These are phyloP conservation scores for Stropharia rugosoannulata DNA, from an alignment of 768 basidiomycete species.

Conservation along the genomic window DNA sequence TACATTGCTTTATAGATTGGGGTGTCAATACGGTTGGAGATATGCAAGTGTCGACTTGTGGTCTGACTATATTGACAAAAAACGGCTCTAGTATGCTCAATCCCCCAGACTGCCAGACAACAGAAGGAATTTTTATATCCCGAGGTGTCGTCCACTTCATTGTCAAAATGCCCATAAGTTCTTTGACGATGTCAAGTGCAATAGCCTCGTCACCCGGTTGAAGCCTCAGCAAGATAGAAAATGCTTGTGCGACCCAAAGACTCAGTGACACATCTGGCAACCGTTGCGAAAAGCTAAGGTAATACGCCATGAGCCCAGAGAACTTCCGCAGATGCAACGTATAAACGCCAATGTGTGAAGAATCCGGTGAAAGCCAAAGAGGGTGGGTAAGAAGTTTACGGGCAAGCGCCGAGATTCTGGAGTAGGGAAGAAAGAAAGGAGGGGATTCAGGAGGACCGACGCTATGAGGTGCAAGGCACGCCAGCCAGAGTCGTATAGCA, in stretches of 20 bases:
- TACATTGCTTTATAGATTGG: conserved; percentile 52
- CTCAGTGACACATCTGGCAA: conserved; percentile 55
- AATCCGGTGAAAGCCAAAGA: conserved; percentile 43
- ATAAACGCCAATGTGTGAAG: conserved; percentile 16
- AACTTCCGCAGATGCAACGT: conserved; percentile 50
- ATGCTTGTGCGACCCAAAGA: conserved; percentile 68
- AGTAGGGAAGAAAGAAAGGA: conserved; percentile 63
- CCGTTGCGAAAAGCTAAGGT: conserved; percentile 57
- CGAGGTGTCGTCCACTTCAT: conserved; percentile 38
- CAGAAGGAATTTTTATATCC: conserved; percentile 33
- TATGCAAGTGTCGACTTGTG: conserved; percentile 40
- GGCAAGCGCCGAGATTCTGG: conserved; percentile 51
- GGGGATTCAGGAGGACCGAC: conserved; percentile 42
- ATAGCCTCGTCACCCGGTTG: conserved; percentile 76
- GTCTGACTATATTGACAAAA: conserved; percentile 45
- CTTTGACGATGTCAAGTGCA: conserved; percentile 42
- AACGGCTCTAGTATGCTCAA: conserved; percentile 59
- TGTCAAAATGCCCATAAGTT: conserved; percentile 36
- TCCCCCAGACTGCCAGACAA: conserved; percentile 53
- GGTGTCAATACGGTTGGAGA: conserved; percentile 51
- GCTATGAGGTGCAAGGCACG: conserved; percentile 48
- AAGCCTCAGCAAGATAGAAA: conserved; percentile 51
- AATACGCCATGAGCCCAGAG: conserved; percentile 49
- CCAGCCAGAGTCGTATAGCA: conserved; percentile 62
- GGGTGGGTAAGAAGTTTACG: conserved; percentile 49